Conservation (phyloP, 495 filamentous ascomycete genomes). For the Hyaloscypha bicolor region DNA sequence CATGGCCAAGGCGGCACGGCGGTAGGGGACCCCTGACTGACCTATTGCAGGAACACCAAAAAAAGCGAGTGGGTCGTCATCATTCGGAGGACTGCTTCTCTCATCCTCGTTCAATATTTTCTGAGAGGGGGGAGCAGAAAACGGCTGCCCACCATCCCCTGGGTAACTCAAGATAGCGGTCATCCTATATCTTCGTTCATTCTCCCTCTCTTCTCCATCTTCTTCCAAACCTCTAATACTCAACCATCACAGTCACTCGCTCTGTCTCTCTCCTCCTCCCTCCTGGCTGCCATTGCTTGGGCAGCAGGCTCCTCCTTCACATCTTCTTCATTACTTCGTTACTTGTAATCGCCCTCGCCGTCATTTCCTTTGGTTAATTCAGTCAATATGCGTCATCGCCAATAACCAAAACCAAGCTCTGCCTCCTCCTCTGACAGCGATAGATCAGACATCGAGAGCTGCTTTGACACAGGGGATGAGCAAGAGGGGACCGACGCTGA, state of each 20-base stretch:
- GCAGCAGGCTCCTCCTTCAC: constrained; percentile 21
- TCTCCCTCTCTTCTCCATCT: constrained; percentile 17
- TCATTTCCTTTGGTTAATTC: constrained; percentile 13
- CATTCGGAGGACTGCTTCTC: not conserved
- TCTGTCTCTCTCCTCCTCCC: constrained; percentile 16
- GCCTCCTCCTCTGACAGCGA: constrained; percentile 16
- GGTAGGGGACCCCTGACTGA: too few species aligned
- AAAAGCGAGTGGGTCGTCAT: not conserved
- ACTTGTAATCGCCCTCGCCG: constrained; percentile 16
- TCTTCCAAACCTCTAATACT: constrained; percentile 21
- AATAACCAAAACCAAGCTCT: constrained; percentile 22
- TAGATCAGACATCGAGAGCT: constrained; percentile 25
- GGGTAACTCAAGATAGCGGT: constrained; percentile 7
- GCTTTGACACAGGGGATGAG: constrained; percentile 23
- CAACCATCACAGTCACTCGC: constrained; percentile 12
- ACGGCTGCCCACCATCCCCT: constrained; percentile 11
- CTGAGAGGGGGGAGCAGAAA: constrained; percentile 21
- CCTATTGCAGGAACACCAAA: not conserved
- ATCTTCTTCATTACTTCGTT: constrained; percentile 14
- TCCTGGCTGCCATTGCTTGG: constrained; percentile 17
- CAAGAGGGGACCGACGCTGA: constrained; percentile 9
- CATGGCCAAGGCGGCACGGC: not conserved
- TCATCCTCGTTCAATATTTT: constrained; percentile 7
- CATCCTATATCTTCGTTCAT: constrained; percentile 5
- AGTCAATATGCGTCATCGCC: constrained; percentile 19